Conservation (phyloP, 1,139 yeast species). For the Candida labiduridarum region DNA sequence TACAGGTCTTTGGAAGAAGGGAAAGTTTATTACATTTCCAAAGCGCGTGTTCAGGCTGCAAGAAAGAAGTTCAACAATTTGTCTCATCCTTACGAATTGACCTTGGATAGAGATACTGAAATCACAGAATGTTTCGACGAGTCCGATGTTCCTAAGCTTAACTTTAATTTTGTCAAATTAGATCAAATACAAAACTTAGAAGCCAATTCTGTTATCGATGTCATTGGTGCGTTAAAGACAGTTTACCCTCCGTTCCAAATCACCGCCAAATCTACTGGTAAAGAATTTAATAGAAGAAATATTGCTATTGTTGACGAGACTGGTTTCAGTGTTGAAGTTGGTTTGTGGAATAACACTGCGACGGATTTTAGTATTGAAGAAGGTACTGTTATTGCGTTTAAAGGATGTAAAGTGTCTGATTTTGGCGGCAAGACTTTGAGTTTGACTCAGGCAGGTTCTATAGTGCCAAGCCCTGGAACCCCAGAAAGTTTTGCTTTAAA, state of each 20-base stretch:
- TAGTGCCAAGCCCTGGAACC: conserved; percentile 81
- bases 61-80: conserved; percentile 85
- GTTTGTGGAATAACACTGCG: conserved; percentile 91
- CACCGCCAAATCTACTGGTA: conserved; percentile 90
- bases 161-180: conserved; percentile 75
- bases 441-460: conserved; percentile 74
- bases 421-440: conserved; percentile 87
- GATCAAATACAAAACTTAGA: conserved; percentile 68
- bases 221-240: conserved; percentile 80
- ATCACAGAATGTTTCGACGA: conserved; percentile 72
- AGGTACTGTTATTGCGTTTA: conserved; percentile 88
- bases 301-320: conserved; percentile 84
- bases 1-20: conserved; percentile 83
- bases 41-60: conserved; percentile 79
- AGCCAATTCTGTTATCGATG: conserved; percentile 76
- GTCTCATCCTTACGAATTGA: conserved; percentile 85
- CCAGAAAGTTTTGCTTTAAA: conserved; percentile 84
- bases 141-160: conserved; percentile 69
- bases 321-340: conserved; percentile 72
- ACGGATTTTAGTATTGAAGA: conserved; percentile 69
- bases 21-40: conserved; percentile 81
- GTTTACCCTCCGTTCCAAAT: conserved; percentile 77
- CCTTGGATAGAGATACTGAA: conserved; percentile 76
- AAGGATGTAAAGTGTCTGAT: conserved; percentile 88
- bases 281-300: conserved; percentile 90